Conservation (phyloP, 805 yeast genomes). For the Candida alai region DNA sequence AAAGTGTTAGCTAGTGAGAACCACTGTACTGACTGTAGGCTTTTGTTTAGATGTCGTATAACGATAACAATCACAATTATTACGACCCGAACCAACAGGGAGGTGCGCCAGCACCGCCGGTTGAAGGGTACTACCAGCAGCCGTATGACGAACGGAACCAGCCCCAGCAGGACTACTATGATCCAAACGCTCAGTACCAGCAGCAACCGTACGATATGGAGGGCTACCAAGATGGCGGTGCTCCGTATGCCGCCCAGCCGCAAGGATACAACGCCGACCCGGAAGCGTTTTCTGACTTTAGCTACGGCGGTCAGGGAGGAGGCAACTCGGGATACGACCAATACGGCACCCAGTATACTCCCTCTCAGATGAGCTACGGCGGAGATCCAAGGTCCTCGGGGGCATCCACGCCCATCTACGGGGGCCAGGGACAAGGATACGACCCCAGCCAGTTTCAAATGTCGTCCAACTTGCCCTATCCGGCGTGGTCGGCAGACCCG, state of each 20-base stretch:
- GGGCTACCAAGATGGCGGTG: conserved; percentile 41
- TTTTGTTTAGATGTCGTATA: conserved; percentile 50
- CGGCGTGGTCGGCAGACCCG: conserved; percentile 98
- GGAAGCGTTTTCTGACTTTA: conserved; percentile 65
- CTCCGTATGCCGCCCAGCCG: conserved; percentile 22
- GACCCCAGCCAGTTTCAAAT: conserved; percentile 62
- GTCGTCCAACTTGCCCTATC: conserved; percentile 90
- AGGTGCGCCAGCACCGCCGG: conserved; percentile 11
- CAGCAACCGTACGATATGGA: conserved; percentile 49
- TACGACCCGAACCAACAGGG: conserved; percentile 44
- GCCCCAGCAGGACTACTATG: conserved; percentile 47
- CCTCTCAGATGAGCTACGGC: conserved; percentile 84
- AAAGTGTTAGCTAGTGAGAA: too few relatives aligned
- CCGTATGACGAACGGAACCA: conserved; percentile 14
- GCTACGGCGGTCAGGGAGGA: conserved; percentile 47
- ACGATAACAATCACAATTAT: conserved; percentile 49
- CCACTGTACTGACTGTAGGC: conserved; percentile 6
- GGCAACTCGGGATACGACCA: conserved; percentile 70
- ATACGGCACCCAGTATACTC: conserved; percentile 70
- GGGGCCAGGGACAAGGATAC: conserved; percentile 54
- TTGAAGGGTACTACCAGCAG: conserved; percentile 31
- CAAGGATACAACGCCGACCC: conserved; percentile 44
- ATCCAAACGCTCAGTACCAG: conserved; percentile 42
- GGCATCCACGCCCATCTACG: conserved; percentile 90
- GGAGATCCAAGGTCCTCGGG: conserved; percentile 80